A percentile compares a stretch with the other conserved stretches of the same genome.
Evolutionary conservation across 2,329 filamentous ascomycete genomes (phyloP).

Genomic region (Cladophialophora exuberans): DNA sequence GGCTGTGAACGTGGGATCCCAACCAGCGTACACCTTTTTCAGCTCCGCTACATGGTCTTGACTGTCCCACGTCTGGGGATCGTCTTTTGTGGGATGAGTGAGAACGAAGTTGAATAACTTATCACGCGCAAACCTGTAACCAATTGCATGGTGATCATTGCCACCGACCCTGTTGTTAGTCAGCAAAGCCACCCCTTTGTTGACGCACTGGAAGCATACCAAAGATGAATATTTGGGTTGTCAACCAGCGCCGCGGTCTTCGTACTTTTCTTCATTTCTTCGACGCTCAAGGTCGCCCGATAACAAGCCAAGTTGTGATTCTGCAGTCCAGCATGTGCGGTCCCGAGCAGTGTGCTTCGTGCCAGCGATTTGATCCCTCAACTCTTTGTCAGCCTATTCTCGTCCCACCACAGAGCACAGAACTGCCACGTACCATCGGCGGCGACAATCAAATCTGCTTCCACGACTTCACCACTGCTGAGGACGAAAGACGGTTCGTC

Average conservation of each 20-base stretch:
- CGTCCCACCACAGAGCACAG: too few relatives aligned
- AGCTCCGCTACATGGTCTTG: neutral
- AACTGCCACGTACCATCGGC: conserved; percentile 29
- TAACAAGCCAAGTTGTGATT: neutral
- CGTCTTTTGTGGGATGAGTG: neutral
- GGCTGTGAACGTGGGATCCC: conserved; percentile 4
- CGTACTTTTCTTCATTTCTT: neutral
- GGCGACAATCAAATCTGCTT: conserved; percentile 31
- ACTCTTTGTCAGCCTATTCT: neutral
- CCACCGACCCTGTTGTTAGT: neutral
- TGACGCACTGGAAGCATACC: neutral
- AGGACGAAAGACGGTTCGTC: conserved; percentile 20
- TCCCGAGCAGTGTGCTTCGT: neutral
- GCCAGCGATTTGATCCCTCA: conserved; percentile 1
- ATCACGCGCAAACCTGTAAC: neutral
- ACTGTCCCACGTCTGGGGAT: neutral
- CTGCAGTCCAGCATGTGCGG: neutral
- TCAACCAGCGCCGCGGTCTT: neutral
- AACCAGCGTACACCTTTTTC: neutral
- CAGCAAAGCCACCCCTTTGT: neutral
- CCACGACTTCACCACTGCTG: conserved; percentile 19
- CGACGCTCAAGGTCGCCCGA: neutral
- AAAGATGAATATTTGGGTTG: conserved; percentile 4
- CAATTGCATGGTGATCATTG: conserved; percentile 1
- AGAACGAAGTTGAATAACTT: conserved; percentile 3